Conservation (phyloP, 495 filamentous ascomycete species). For the Podospora australis region DNA sequence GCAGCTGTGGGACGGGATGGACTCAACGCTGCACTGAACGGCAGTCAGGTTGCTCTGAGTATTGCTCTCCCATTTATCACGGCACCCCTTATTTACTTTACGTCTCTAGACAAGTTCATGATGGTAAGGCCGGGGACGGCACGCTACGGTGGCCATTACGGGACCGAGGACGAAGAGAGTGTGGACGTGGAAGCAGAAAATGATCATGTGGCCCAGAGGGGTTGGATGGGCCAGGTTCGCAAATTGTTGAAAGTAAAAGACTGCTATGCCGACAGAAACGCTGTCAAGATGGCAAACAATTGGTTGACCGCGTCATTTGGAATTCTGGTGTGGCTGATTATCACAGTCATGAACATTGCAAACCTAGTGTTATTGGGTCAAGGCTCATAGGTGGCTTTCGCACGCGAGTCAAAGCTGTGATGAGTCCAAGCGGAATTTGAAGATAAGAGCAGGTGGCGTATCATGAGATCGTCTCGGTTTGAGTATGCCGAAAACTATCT, state of each 20-base stretch:
- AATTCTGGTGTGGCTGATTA: slow-evolving; percentile 58
- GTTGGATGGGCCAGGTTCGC: not conserved
- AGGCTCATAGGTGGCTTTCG: slow-evolving; percentile 26
- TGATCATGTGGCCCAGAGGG: slow-evolving; percentile 12
- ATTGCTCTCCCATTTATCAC: slow-evolving; percentile 75
- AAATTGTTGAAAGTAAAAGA: not conserved
- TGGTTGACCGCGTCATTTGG: slow-evolving; percentile 49
- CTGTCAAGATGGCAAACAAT: slow-evolving; percentile 55
- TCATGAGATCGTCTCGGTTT: no score
- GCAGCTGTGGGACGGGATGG: slow-evolving; percentile 45
- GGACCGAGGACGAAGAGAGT: not conserved
- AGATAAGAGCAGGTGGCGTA: not conserved
- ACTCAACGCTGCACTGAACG: slow-evolving; percentile 3
- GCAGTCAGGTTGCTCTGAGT: slow-evolving; percentile 76
- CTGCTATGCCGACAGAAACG: not conserved
- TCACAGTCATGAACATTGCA: slow-evolving; percentile 65
- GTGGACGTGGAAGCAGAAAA: not conserved
- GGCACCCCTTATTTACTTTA: slow-evolving; percentile 84
- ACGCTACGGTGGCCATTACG: slow-evolving; percentile 15
- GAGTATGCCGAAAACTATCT: no score
- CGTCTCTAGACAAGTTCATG: slow-evolving; percentile 77
- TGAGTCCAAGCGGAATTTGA: not conserved
- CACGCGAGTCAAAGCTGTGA: not conserved
- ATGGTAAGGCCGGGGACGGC: slow-evolving; percentile 46
- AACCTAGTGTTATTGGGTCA: slow-evolving; percentile 59